Evolutionary conservation across 345 rosid species (phyloP), one percentile per base, ranked within the genome.

Genomic region (Rhizophora mangle): DNA sequence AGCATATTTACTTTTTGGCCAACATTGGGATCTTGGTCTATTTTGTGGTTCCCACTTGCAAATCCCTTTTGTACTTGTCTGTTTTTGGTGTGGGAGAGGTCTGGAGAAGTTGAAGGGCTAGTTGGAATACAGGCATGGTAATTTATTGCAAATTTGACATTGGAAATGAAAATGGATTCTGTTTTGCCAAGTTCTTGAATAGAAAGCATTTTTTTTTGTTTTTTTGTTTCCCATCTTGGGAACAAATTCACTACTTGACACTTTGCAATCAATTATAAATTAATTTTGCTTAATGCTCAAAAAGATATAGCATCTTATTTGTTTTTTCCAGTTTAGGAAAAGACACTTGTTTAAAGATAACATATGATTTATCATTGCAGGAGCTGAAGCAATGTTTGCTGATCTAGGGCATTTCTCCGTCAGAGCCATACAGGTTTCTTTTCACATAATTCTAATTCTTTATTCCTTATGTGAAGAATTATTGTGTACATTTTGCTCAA

Each of bases 321-420:
- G 49, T 43, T 13, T 13, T 13, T 43, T 13, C 49, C 49, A 43
- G 49, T 43, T 43, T 43, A 19, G 29, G 65, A 64, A 62, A 56
- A 64, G 13, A 37, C 52, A 8, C 4, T 22, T 4, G 22, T 73
- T 63, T 46, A 31, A 20, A 21, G 30, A 47, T 30, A 0, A 68
- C 21, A 18, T 30, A 29, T 59, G 26, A 10, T 49, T 20, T 74
- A 62, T 73, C 68, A 19, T 67, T 70, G 46, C 83, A 95, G 99
- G 99, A 65, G 93, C 96, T 4, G 99, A 95, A 86, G 99, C 99
- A 30, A 92, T 95, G 99, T 90, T 95, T 83, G 97, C 97, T 68
- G 99, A 95, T 82, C 80, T 92, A 20, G 97, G 99, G 67, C 97
- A 92, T 86, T 95, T 95, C 82, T 84, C 92, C n/a, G 96, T 95